Base-by-base conservation (phyloP, 2,329 filamentous ascomycete genomes). In the Microcera coccophila region DNA sequence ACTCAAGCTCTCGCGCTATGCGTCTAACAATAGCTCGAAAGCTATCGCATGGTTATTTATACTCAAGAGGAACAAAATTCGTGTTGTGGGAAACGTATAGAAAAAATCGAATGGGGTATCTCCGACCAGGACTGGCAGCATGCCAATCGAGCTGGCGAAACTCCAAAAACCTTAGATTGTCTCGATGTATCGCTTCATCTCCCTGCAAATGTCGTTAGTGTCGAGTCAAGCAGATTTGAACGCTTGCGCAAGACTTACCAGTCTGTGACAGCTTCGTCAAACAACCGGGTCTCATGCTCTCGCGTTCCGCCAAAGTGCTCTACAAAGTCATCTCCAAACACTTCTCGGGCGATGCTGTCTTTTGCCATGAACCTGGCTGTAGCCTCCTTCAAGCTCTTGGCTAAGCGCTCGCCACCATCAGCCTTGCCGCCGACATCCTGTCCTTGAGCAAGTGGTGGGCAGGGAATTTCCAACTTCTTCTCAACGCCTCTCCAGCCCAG, bases 181-280 rank as follows among this genome's bases (percentile, higher is more conserved):
- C 66, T 89, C 85, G 48, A 89, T 87, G 58, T 90, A 90, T 45
- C 86, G 75, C 67, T 79, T 80, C 63, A 89, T 75, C 65, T 90
- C 86, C 85, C 84, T 86, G 50, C 31, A 29, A n/a, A n/a, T n/a
- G n/a, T n/a, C n/a, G n/a, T 54, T 48, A 61, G 59, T 48, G 47
- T 50, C 12, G 18, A 20, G 10, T 33, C 24, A 19, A 15, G 11
- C 37, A 2, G 15, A 5, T 29, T 11, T 24, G 5, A 21, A 33
- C 12, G 5, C 14, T 8, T 16, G 21, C 5, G 11, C 16, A 14
- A 40, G 42, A 82, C 85, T 65, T 75, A 91, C 90, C 91, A 97
- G 66, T 97, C 93, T 16, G 93, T 97, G 5, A 97, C 91, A 2
- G 90, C 90, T 65, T 97, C 91, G 58, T 97, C 90, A 85, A 87